phyloP scores from a whole-genome alignment of 164 flowering plant genomes.

The Stephania cephalantha region DNA sequence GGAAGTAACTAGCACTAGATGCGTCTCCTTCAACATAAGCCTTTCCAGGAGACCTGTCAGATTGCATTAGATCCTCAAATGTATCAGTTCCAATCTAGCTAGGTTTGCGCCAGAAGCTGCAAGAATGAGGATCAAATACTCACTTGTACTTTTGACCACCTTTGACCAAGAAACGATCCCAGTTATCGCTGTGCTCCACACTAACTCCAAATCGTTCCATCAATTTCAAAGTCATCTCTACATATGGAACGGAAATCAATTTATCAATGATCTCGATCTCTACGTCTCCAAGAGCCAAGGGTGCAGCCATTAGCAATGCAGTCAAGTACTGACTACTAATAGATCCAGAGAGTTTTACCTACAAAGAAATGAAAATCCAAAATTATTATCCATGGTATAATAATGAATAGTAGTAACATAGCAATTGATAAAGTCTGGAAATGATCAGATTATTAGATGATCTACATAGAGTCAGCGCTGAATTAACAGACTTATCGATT shows the following conservation, averaged over 20 bases:
- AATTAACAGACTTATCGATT: not conserved
- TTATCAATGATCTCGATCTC: slow-evolving; percentile 94
- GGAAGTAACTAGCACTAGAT: slow-evolving; percentile 99
- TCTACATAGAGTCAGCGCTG: not conserved
- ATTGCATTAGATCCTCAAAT: not conserved
- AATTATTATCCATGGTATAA: not conserved
- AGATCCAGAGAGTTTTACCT: slow-evolving; percentile 96
- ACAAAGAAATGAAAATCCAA: slow-evolving; percentile 17
- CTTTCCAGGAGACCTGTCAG: slow-evolving; percentile 78
- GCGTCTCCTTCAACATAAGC: slow-evolving; percentile 99
- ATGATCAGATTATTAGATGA: not conserved
- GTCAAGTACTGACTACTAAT: slow-evolving; percentile 96
- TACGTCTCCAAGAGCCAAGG: slow-evolving; percentile 87
- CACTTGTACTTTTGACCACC: slow-evolving; percentile 98
- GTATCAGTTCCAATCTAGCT: not conserved
- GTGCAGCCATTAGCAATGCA: slow-evolving; percentile 97
- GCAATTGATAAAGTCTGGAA: not conserved
- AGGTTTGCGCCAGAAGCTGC: not conserved
- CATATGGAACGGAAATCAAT: slow-evolving; percentile 90
- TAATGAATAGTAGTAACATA: not conserved
- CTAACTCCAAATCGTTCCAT: slow-evolving; percentile 90
- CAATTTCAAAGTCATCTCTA: slow-evolving; percentile 94
- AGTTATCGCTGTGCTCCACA: slow-evolving; percentile 66
- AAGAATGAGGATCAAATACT: slow-evolving; percentile 16
- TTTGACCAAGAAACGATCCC: slow-evolving; percentile 74